These are phyloP conservation scores for Periglandula ipomoeae DNA, from an alignment of 2,329 filamentous ascomycete genomes.

Conservation along the genomic window DNA sequence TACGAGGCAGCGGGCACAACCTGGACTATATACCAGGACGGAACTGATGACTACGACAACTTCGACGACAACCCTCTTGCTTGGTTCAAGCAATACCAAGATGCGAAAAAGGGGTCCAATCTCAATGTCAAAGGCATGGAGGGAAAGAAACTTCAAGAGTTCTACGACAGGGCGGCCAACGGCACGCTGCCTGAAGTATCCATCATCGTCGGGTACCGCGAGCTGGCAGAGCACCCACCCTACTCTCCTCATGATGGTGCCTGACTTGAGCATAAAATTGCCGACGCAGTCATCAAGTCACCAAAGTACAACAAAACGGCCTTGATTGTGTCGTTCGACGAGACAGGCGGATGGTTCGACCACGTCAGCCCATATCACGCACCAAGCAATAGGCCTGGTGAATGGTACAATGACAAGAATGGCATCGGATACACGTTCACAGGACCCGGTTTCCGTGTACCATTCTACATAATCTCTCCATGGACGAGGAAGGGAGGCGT, in stretches of 20 bases:
- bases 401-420: constrained; percentile 40
- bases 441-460: constrained; percentile 35
- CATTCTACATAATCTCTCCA: constrained; percentile 46
- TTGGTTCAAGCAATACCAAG: constrained; percentile 44
- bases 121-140: constrained; percentile 37
- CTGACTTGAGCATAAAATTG: constrained; percentile 44
- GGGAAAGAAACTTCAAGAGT: constrained; percentile 37
- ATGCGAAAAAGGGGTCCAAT: constrained; percentile 28
- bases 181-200: constrained; percentile 42
- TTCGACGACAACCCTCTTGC: constrained; percentile 46
- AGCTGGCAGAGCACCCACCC: constrained; percentile 44
- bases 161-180: constrained; percentile 39
- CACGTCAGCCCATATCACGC: constrained; percentile 43
- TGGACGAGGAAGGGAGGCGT: constrained; percentile 45
- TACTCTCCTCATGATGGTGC: constrained; percentile 43
- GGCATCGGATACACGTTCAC: constrained; percentile 25
- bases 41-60: constrained; percentile 25
- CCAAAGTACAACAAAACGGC: constrained; percentile 38
- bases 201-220: constrained; percentile 40
- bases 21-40: constrained; percentile 42
- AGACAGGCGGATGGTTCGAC: constrained; percentile 46
- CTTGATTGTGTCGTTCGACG: constrained; percentile 35
- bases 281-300: constrained; percentile 39
- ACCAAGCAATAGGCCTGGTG: constrained; percentile 37
- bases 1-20: constrained; percentile 37